Base-by-base conservation (phyloP, 768 basidiomycete genomes). In the Lentinula edodes region DNA sequence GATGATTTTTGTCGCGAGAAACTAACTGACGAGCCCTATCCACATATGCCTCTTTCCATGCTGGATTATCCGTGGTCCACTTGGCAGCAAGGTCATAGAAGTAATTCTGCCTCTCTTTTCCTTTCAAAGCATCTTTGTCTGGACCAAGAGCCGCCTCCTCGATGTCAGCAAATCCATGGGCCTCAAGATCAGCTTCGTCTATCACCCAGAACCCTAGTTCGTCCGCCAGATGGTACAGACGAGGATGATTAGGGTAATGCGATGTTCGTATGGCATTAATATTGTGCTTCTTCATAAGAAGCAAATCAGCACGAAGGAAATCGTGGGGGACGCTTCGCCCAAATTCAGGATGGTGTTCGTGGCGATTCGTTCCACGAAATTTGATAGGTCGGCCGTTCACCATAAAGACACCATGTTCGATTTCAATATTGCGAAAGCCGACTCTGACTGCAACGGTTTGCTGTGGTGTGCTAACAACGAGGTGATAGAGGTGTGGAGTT, bases 151-250 rank as follows among this genome's bases (percentile, higher is more conserved):
- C 50, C 7, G 45, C 51, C 35, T 60, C 58, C 54, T 63, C 62
- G 8, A 63, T 48, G 34, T 60, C 58, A 3, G 56, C 62, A 18
- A 63, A 63, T 13, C 62, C 62, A 34, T 63, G 62, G 18, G 36
- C 20, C 43, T 63, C 62, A 48, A 63, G 52, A 35, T 63, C 62
- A 36, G 62, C 62, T 60, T 63, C 62, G 18, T 56, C 62, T 38
- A 63, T 54, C 20, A 63, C 58, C 62, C 62, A 63, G 35, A 63
- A 60, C n/a, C 62, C 62, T 10, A 63, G 35, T 46, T 63, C 58
- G 20, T 63, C 62, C 5, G 62, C 62, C 4, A 63, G 23, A 13
- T 63, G 58, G 28, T 58, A 57, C 20, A 63, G 32, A 39, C 36
- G 58, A 34, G 57, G 58, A 53, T 63, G 20, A 53, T 63, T 63